Base-by-base conservation (phyloP, 148 eudicot genomes). In the Bassia scoparia region DNA sequence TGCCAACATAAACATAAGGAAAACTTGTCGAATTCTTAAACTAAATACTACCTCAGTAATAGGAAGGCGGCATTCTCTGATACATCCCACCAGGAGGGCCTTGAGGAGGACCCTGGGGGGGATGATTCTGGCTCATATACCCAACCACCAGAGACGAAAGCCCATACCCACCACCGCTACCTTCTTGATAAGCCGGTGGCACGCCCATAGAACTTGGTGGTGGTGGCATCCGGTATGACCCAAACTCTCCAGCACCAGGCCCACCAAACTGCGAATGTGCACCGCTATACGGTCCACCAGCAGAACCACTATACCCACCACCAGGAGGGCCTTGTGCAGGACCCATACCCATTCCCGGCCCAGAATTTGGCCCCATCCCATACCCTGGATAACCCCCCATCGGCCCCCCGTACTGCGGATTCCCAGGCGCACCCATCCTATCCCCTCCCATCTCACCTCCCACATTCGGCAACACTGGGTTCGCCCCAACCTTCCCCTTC, bases 11-110 rank as follows among this genome's bases (percentile, higher is more conserved):
- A n/a, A 33, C 29, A n/a, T n/a, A n/a, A n/a, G 41, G 18, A 6
- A 33, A 67, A n/a, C n/a, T n/a, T 13, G 3, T 20, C 7, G 21
- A 0, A 46, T 26, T 11, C 9, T 29, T 6, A 0, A 0, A 31
- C 12, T 20, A 0, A 26, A 44, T 48, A 61, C 77, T 85, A 93
- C 98, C 98, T 90, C 80, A 89, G 71, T 84, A 91, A 76, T 89
- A 89, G 49, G 76, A 63, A 2, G 96, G 97, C 15, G 96, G 98
- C 83, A 84, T 80, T 60, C 96, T 87, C 70, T 83, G 97, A 69
- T 88, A 91, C 89, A 86, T 83, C 61, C 88, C 89, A 59, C 90
- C 82, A 38, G 88, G n/a, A 18, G 98, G 97, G 50, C 81, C 85
- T 67, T 92, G 87, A 43, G 96, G n/a, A 62, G 91, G 85, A 58